These are phyloP conservation scores for Prunus fruticosa DNA, from an alignment of 306 rosid genomes.

Conservation along the genomic window DNA sequence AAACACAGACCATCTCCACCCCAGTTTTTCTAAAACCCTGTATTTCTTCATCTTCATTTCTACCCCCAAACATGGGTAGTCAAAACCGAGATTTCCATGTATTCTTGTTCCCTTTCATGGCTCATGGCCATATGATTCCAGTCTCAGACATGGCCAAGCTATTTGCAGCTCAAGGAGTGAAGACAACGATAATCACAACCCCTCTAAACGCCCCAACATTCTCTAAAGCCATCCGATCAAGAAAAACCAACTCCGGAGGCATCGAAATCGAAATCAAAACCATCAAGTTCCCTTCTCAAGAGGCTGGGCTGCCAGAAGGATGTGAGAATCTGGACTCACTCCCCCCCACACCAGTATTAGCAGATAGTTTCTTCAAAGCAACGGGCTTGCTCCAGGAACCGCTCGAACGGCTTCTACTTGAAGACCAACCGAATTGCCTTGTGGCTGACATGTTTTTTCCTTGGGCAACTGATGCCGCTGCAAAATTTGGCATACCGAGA, in stretches of 20 bases:
- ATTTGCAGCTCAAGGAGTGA: slow-evolving; percentile 18
- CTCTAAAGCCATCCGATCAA: neutral
- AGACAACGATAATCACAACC: slow-evolving; percentile 32
- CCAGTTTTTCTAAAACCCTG: too few relatives aligned
- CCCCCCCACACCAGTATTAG: neutral
- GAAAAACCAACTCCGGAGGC: neutral
- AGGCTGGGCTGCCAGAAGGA: slow-evolving; percentile 48
- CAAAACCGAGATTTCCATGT: slow-evolving; percentile 13
- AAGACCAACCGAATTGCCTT: slow-evolving; percentile 41
- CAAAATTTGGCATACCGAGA: slow-evolving; percentile 48
- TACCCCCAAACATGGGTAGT: slow-evolving; percentile 18
- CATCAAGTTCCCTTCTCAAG: slow-evolving; percentile 30
- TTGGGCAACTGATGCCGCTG: slow-evolving; percentile 44
- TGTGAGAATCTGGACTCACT: slow-evolving; percentile 35
- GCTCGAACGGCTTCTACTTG: slow-evolving; percentile 33
- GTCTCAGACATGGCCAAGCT: slow-evolving; percentile 27
- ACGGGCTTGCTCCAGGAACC: slow-evolving; percentile 25
- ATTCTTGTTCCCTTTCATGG: slow-evolving; percentile 34
- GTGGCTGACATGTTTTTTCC: slow-evolving; percentile 51
- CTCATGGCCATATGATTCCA: slow-evolving; percentile 38
- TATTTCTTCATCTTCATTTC: too few relatives aligned
- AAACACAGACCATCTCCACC: too few relatives aligned
- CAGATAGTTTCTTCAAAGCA: slow-evolving; percentile 29
- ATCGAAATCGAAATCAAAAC: neutral
- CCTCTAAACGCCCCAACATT: slow-evolving; percentile 18